Evolutionary conservation across 2,329 filamentous ascomycete species (phyloP), one percentile per base, ranked within the genome.

Genomic region (Cladorrhinum sp.): DNA sequence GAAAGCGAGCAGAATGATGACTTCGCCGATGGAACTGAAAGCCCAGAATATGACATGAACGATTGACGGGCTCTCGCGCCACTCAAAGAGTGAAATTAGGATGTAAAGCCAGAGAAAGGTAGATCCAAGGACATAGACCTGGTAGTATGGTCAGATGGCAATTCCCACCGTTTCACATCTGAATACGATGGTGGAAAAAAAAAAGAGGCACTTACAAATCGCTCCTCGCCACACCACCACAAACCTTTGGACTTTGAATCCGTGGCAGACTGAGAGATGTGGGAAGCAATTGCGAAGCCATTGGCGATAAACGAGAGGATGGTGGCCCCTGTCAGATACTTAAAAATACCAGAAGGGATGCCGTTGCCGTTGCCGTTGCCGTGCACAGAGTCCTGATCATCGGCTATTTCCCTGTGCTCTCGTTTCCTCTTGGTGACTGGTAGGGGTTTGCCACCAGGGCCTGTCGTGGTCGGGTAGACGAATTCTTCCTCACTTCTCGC

Each of bases 101-200:
- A 96, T 84, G 67, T 96, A 87, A 55, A 90, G 83, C 77, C 96
- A 95, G 65, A 95, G 86, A 79, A 96, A 96, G 66, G 92, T 89
- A 50, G 91, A 89, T 58, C 89, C 91, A 60, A 91, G 84, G 65
- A 96, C 80, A 74, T 96, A 96, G 71, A 96, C 88, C 92, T 96
- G 49, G 20, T 3, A n/a, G 24, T 39, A 24, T 55, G 39, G 59
- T 67, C 42, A 69, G 67, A 57, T 55, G 42, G 9, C 55, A 24
- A 8, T 18, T 10, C 24, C n/a, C 42, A 20, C 14, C 8, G 33
- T 36, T n/a, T 24, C 5, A n/a, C n/a, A 24, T 39, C 6, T 2
- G 30, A 46, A 46, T 20, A 24, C 8, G 30, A 12, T 55, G 57
- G 18, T 36, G 53, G 24, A 53, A 30, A 20, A 21, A 23, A 53